Base-by-base conservation (phyloP, 2,329 filamentous ascomycete species). In the Claviceps fusiformis region DNA sequence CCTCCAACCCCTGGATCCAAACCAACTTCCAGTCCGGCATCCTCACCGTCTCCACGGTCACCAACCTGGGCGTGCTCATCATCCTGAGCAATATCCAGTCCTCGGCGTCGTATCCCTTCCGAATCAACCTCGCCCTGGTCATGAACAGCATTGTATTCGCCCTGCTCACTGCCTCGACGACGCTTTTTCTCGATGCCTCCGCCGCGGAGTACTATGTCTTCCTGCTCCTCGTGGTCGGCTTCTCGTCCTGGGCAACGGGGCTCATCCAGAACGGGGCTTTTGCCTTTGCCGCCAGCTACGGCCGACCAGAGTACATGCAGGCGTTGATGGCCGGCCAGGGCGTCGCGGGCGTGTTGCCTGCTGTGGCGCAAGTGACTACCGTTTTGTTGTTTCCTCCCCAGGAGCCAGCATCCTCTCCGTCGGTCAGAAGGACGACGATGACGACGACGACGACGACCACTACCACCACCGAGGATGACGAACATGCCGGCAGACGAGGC, bases 241-340 rank as follows among this genome's bases (percentile, higher is more conserved):
- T 75, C n/a, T 82, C 90, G 0, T 88, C 89, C 60, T 76, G 86
- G 65, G 90, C 89, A 0, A 87, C 90, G 0, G 91, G 87, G 0
- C 75, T 96, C 52, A 87, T 91, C 61, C 93, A 97, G 71, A 97
- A 97, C 68, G 93, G 93, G 19, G 82, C 93, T 11, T 95, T 96
- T 67, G 89, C 93, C 3, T 97, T 91, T 66, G 90, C 89, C 3
- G 82, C 87, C 3, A 85, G 88, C 53, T 97, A 95, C 64, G 89
- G 85, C 41, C 77, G 87, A 53, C 81, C 86, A 24, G 88, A 93
- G 69, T 98, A 97, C 69, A 95, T 89, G 55, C 92, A 97, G 70
- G 92, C 86, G 29, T 90, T 97, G 69, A 97, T 98, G 91, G 84
- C 86, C 3, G 93, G 93, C 1, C 93, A 98, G 70, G 92, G 85